These are phyloP conservation scores for Mycena galopus DNA, from an alignment of 768 basidiomycete genomes.

Conservation along the genomic window DNA sequence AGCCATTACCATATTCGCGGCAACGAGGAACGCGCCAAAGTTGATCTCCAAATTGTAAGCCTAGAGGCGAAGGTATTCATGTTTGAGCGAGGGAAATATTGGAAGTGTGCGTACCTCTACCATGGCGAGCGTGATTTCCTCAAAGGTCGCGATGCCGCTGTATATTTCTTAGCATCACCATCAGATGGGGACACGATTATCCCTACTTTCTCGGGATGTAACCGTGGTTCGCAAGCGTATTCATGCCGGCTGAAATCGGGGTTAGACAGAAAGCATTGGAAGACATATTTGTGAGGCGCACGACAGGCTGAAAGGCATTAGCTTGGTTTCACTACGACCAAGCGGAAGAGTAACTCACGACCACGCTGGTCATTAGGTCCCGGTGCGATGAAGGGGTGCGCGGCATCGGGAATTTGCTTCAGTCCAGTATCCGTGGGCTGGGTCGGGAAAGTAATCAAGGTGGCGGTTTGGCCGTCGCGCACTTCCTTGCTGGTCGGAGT, in stretches of 20 bases:
- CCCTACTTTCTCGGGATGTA: conserved; percentile 32
- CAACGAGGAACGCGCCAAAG: conserved; percentile 24
- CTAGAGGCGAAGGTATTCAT: conserved; percentile 15
- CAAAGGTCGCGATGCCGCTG: conserved; percentile 30
- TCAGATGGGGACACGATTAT: conserved; percentile 8
- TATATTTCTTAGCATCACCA: conserved; percentile 3
- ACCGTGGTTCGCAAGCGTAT: too few relatives aligned
- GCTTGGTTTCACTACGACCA: neutral
- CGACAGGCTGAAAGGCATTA: conserved; percentile 15
- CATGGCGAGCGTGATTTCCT: conserved; percentile 29
- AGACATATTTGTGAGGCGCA: conserved; percentile 7
- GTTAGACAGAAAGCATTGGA: conserved; percentile 6
- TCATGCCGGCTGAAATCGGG: conserved; percentile 25
- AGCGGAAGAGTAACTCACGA: conserved; percentile 16
- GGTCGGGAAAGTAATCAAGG: conserved; percentile 19
- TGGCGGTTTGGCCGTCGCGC: conserved; percentile 19
- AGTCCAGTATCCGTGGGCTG: conserved; percentile 23
- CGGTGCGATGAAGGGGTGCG: conserved; percentile 31
- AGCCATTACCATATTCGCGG: conserved; percentile 31
- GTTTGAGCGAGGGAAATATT: conserved; percentile 5
- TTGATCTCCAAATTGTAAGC: conserved; percentile 29
- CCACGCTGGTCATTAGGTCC: conserved; percentile 29
- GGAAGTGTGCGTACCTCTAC: conserved; percentile 22
- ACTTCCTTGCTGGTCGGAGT: conserved; percentile 16
- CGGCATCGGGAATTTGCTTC: conserved; percentile 29